Evolutionary conservation across 2,329 filamentous ascomycete species (phyloP).

Genomic region (Neofusicoccum umdonicola): DNA sequence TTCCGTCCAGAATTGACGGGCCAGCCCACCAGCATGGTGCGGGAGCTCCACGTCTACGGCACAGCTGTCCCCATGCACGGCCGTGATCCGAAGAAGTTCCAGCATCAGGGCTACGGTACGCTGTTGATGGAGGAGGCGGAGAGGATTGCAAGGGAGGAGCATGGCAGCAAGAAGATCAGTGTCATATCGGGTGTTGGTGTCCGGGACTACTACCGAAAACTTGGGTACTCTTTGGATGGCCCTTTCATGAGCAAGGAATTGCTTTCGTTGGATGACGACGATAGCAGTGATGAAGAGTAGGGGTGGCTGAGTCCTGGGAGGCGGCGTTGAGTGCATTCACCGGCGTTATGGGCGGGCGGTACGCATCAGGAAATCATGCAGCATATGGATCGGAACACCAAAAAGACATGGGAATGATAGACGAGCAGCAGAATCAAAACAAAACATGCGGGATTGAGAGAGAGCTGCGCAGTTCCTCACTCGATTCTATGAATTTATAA

Average conservation of each 20-base stretch:
- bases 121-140: constrained; percentile 97
- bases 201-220: constrained; percentile 86
- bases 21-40: constrained; percentile 86
- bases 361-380: neutral
- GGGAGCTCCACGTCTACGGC: constrained; percentile 95
- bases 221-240: constrained; percentile 72
- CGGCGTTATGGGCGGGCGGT: neutral
- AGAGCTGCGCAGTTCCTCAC: neutral
- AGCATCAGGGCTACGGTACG: constrained; percentile 96
- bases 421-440: neutral
- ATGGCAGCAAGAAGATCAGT: constrained; percentile 89
- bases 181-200: constrained; percentile 98
- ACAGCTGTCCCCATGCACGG: constrained; percentile 97
- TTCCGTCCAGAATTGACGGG: constrained; percentile 82
- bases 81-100: constrained; percentile 91
- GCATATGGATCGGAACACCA: neutral
- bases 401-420: neutral
- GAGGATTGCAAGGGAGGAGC: constrained; percentile 89
- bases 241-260: constrained; percentile 59
- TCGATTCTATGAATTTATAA: too few species aligned
- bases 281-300: constrained; percentile 13
- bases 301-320: too few species aligned
- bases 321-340: neutral
- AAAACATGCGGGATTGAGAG: neutral
- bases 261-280: constrained; percentile 14